Base-by-base conservation (phyloP, 169 alveolate species). In the Blepharisma undulans region DNA sequence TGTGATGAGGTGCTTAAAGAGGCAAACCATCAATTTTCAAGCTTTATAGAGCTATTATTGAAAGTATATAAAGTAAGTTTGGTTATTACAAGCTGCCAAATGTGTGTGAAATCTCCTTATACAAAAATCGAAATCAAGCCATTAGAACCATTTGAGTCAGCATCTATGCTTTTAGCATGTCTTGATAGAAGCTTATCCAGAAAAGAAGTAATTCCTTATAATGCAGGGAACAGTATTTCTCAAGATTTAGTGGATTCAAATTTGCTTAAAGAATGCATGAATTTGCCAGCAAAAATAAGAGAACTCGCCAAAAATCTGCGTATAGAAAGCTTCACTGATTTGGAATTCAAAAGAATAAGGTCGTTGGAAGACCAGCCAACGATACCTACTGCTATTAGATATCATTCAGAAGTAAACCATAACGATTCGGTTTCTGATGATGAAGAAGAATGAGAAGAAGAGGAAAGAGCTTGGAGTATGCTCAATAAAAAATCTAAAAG, bases 211-310 rank as follows among this genome's bases (percentile, higher is more conserved):
- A 59, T 22, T 16, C 77, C 36, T 30, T 48, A 36, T 76, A 59
- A 84, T 30, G 22, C 14, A 8, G 34, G 60, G 33, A 22, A 22
- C 14, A 59, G 14, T 4, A 33, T 84, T 59, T 74, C 77, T 22
- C 33, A 59, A 59, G 77, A n/a, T 84, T 80, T 84, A 16, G 6
- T 76, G 7, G 36, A 84, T 7, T 22, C 33, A 5, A 22, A 59
- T 22, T 25, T 59, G 22, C 74, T 84, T 36, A 84, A 84, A 59
- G 72, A 33, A 25, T 79, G 87, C 72, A 79, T 79, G 87, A 79
- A 79, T 7, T 29, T 29, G 25, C 87, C 87, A 21, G 34, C 72
- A 33, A 79, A 79, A 33, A 79, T 79, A 27, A 33, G 29, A n/a
- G 61, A 79, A 33, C 61, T 79, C 25, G 87, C 61, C 7, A 7